phyloP scores from a whole-genome alignment of 495 filamentous ascomycete species.

The Trypethelium eluteriae region DNA sequence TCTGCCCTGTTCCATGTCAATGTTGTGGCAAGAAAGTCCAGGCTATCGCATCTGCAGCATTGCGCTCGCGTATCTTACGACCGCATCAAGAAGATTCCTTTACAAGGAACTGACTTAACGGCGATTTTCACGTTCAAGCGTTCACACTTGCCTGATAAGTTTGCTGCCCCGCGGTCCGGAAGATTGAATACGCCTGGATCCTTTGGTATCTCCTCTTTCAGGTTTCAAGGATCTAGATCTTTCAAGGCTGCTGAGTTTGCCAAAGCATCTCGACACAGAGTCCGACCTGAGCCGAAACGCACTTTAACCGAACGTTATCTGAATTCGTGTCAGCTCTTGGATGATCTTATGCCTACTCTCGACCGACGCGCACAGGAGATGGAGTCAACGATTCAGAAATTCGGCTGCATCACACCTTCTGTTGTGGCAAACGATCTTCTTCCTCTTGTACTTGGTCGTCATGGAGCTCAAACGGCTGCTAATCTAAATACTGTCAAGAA shows the following conservation, averaged over 20 bases:
- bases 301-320: conserved; percentile 63
- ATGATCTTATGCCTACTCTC: conserved; percentile 63
- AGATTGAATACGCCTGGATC: conserved; percentile 7
- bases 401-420: conserved; percentile 83
- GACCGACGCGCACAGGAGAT: conserved; percentile 62
- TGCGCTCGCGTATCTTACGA: conserved; percentile 74
- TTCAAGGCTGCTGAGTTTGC: background rate
- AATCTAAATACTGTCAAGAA: conserved; percentile 20
- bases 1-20: conserved; percentile 67
- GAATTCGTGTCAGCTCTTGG: conserved; percentile 58
- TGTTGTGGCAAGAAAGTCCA: conserved; percentile 58
- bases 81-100: conserved; percentile 68
- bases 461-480: conserved; percentile 22
- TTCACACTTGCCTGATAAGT: conserved; percentile 53
- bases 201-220: background rate
- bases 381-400: conserved; percentile 71
- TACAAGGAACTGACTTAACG: conserved; percentile 70
- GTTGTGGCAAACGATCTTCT: conserved; percentile 69
- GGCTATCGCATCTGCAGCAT: conserved; percentile 71
- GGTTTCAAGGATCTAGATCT: background rate
- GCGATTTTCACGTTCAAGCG: conserved; percentile 39
- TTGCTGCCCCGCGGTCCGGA: conserved; percentile 13
- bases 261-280: conserved; percentile 32
- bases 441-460: conserved; percentile 37
- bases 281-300: background rate